phyloP scores from a whole-genome alignment of 1,284 basidiomycete genomes.

The Moesziomyces sp. region DNA sequence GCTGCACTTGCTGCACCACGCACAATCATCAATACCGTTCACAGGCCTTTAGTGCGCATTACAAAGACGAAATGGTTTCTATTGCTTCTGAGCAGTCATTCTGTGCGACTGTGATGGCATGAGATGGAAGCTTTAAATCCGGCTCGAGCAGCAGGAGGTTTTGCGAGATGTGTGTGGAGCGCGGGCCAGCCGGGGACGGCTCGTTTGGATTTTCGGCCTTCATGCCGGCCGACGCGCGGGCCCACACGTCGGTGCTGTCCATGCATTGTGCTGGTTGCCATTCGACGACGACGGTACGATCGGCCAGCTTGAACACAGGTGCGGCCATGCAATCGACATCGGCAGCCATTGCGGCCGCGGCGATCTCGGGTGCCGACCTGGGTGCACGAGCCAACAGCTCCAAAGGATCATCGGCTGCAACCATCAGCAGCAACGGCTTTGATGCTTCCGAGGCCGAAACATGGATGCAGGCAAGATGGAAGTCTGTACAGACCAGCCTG shows the following conservation, averaged over 20 bases:
- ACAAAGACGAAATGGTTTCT: no score
- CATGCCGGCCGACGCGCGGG: no score
- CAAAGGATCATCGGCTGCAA: conserved; percentile 25
- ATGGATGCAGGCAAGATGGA: conserved; percentile 46
- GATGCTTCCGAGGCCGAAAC: conserved; percentile 32
- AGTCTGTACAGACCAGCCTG: conserved; percentile 14
- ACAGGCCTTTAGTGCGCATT: no score
- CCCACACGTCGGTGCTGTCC: no score
- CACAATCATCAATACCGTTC: no score
- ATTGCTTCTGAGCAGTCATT: no score
- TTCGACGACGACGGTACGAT: not conserved
- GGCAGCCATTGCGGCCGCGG: conserved; percentile 42
- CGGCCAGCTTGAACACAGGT: not conserved
- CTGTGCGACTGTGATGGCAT: no score
- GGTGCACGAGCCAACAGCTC: conserved; percentile 34
- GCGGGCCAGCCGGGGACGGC: no score
- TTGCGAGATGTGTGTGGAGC: no score
- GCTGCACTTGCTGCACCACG: not conserved
- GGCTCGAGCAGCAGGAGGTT: no score
- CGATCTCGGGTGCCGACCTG: conserved; percentile 34
- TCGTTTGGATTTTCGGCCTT: no score
- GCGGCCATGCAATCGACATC: conserved; percentile 42
- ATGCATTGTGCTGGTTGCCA: not conserved
- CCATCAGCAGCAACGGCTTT: conserved; percentile 26
- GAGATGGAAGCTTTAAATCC: no score